Percentiles rank a stretch among this genome's conserved stretches.
phyloP scores from a whole-genome alignment of 2,329 filamentous ascomycete genomes.

The Boeremia exigua region DNA sequence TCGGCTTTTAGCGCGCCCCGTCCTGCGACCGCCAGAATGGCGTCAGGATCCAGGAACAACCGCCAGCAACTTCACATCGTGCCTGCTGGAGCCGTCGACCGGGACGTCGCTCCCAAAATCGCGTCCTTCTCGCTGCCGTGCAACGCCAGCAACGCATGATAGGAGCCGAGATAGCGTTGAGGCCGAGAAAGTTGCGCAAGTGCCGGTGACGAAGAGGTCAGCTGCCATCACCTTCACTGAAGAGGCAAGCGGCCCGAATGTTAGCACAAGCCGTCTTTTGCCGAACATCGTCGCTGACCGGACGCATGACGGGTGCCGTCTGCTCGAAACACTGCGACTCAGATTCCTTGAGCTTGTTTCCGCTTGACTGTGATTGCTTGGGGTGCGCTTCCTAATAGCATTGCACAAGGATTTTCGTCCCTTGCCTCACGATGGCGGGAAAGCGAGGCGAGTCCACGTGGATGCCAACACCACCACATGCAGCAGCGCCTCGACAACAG shows the following conservation, averaged over 20 bases:
- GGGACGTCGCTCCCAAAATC: neutral
- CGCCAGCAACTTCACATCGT: constrained; percentile 7
- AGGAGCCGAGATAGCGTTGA: constrained; percentile 12
- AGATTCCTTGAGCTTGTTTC: constrained; percentile 21
- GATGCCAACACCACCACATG: constrained; percentile 17
- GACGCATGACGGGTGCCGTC: constrained; percentile 29
- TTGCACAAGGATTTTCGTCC: neutral
- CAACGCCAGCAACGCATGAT: constrained; percentile 23
- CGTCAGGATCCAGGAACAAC: constrained; percentile 28
- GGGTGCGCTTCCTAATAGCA: neutral
- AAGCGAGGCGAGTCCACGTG: constrained; percentile 25
- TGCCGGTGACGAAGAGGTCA: constrained; percentile 22
- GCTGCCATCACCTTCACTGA: constrained; percentile 24
- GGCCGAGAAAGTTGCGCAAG: constrained; percentile 10
- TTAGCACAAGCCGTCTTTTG: constrained; percentile 28
- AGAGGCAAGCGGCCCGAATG: constrained; percentile 22
- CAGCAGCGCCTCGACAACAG: constrained; percentile 16
- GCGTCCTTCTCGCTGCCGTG: constrained; percentile 2
- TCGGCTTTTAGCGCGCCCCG: constrained; percentile 25
- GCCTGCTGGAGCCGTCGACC: neutral
- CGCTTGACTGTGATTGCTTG: constrained; percentile 22
- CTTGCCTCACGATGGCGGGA: constrained; percentile 19
- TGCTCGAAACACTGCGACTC: constrained; percentile 21
- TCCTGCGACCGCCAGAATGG: constrained; percentile 30
- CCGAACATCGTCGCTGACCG: constrained; percentile 23